Conservation (phyloP, 2,329 filamentous ascomycete genomes). For the Colletotrichum sp. region DNA sequence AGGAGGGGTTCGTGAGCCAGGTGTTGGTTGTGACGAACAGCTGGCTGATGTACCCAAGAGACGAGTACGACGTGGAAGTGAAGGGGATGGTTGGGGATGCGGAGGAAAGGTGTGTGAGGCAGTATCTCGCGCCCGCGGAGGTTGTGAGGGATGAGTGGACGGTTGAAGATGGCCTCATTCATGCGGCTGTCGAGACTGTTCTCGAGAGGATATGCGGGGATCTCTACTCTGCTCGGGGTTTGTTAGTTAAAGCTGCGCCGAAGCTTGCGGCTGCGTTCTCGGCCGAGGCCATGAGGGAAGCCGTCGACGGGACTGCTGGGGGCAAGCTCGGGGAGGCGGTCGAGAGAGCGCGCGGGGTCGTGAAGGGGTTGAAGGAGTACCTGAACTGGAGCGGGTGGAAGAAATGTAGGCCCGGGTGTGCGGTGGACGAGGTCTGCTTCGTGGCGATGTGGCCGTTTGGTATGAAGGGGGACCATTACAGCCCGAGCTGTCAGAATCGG, state of each 20-base stretch:
- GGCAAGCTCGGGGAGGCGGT: not conserved
- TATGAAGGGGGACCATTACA: slow-evolving; percentile 54
- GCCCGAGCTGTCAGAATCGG: slow-evolving; percentile 12
- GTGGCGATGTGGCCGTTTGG: slow-evolving; percentile 71
- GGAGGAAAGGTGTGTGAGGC: slow-evolving; percentile 48
- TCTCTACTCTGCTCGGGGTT: not conserved
- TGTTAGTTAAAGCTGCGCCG: not conserved
- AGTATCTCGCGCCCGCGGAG: slow-evolving; percentile 42
- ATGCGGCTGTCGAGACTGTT: slow-evolving; percentile 44
- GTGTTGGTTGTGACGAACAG: slow-evolving; percentile 43
- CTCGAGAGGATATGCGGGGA: slow-evolving; percentile 40
- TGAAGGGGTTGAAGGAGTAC: slow-evolving; percentile 44
- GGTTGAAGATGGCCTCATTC: slow-evolving; percentile 47
- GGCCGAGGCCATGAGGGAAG: not conserved
- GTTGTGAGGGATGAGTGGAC: slow-evolving; percentile 32
- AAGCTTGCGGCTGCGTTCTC: not conserved
- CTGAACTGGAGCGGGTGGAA: slow-evolving; percentile 67
- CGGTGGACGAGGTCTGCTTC: slow-evolving; percentile 58
- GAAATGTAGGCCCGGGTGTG: slow-evolving; percentile 53
- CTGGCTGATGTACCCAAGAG: slow-evolving; percentile 45
- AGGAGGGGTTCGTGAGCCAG: slow-evolving; percentile 33
- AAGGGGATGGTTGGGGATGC: slow-evolving; percentile 38
- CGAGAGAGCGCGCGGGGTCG: not conserved
- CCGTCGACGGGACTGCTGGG: not conserved
- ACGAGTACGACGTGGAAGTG: not conserved